Evolutionary conservation across 345 rosid genomes (phyloP).

Genomic region (Pistacia vera): DNA sequence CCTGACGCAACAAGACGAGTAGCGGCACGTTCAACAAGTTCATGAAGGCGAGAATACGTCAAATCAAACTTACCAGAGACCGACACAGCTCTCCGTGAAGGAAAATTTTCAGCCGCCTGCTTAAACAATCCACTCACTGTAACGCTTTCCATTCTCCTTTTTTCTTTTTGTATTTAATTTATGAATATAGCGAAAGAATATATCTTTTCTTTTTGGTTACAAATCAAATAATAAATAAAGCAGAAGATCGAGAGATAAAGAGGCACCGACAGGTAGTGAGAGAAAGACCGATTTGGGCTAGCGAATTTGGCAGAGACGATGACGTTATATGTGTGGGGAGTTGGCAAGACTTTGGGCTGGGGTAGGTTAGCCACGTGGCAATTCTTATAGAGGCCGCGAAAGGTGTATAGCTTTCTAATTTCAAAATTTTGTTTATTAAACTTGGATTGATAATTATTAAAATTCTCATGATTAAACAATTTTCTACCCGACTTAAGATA

Average conservation of each 20-base stretch:
- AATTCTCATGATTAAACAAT: no score
- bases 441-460: no score
- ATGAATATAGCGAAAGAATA: no score
- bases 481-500: no score
- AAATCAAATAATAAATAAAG: no score
- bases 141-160: conserved; percentile 32
- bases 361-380: conserved; percentile 6
- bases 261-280: neutral
- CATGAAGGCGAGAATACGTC: conserved; percentile 52
- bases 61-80: conserved; percentile 58
- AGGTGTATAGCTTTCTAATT: neutral
- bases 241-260: neutral
- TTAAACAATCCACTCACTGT: conserved; percentile 51
- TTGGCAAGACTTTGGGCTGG: neutral
- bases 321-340: neutral
- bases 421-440: no score
- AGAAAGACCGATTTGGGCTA: neutral
- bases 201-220: neutral
- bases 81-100: conserved; percentile 46
- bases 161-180: neutral
- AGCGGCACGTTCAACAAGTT: conserved; percentile 52
- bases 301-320: neutral
- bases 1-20: conserved; percentile 49
- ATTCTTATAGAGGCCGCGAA: neutral
- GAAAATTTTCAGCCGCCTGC: conserved; percentile 42